phyloP scores from a whole-genome alignment of 2,329 filamentous ascomycete genomes.

The Trichoderma guizhouense region DNA sequence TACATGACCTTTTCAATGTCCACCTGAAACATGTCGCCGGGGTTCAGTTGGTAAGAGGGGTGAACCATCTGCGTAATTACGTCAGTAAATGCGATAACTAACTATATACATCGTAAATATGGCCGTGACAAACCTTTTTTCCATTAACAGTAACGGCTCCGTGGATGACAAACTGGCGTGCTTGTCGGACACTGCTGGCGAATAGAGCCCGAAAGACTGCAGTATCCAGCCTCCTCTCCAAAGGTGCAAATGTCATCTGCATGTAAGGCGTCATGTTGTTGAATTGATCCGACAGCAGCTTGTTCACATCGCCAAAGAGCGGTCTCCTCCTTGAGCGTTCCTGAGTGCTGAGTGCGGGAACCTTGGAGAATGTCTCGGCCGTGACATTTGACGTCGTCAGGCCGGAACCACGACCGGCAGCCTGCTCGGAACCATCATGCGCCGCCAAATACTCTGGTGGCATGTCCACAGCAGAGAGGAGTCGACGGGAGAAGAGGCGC shows the following conservation, averaged over 20 bases:
- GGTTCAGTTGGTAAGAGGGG: constrained; percentile 90
- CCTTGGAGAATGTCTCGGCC: constrained; percentile 35
- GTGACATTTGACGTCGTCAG: constrained; percentile 35
- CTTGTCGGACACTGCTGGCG: constrained; percentile 88
- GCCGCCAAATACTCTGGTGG: constrained; percentile 73
- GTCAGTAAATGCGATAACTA: constrained; percentile 5
- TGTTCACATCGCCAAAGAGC: constrained; percentile 32
- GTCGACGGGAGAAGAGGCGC: constrained; percentile 81
- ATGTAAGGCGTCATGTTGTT: constrained; percentile 74
- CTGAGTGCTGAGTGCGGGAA: constrained; percentile 24
- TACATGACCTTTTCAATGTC: constrained; percentile 83
- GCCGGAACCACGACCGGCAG: constrained; percentile 79
- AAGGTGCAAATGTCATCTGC: constrained; percentile 90
- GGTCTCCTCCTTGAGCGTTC: constrained; percentile 21
- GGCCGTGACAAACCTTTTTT: constrained; percentile 65
- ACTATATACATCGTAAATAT: background rate
- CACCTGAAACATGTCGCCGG: constrained; percentile 97
- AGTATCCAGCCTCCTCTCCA: constrained; percentile 89
- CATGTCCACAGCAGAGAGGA: constrained; percentile 84
- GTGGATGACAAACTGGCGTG: constrained; percentile 90
- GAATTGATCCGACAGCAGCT: constrained; percentile 34
- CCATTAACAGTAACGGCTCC: constrained; percentile 95
- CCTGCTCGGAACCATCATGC: constrained; percentile 78
- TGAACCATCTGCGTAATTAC: constrained; percentile 70
- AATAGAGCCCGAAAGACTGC: constrained; percentile 92